phyloP scores from a whole-genome alignment of 495 filamentous ascomycete genomes.

The Trichoderma parareesei region DNA sequence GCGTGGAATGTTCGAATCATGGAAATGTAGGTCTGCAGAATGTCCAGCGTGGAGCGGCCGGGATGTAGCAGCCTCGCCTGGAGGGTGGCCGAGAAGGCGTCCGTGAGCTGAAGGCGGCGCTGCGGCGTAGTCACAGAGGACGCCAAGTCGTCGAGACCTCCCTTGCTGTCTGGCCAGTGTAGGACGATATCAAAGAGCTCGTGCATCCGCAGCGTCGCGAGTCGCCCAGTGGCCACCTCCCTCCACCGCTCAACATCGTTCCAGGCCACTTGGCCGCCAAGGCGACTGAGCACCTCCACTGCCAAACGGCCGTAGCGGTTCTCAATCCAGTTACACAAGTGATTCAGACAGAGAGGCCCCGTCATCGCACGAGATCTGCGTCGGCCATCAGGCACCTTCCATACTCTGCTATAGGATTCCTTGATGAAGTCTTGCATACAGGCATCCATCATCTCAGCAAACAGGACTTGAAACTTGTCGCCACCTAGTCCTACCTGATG shows the following conservation, averaged over 20 bases:
- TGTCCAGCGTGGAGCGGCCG: conserved; percentile 80
- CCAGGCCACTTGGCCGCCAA: conserved; percentile 22
- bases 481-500: conserved; percentile 67
- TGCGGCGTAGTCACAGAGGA: conserved; percentile 46
- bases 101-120: conserved; percentile 56
- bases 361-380: not conserved
- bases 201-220: conserved; percentile 70
- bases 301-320: conserved; percentile 59
- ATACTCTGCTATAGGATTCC: conserved; percentile 50
- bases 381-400: conserved; percentile 30
- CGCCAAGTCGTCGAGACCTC: conserved; percentile 72
- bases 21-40: conserved; percentile 82
- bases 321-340: conserved; percentile 63
- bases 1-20: conserved; percentile 83
- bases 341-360: conserved; percentile 34
- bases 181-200: conserved; percentile 86
- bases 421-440: conserved; percentile 60
- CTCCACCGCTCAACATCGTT: conserved; percentile 70
- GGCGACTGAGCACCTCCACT: conserved; percentile 48
- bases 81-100: conserved; percentile 59
- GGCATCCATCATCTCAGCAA: conserved; percentile 65
- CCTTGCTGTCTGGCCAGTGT: conserved; percentile 70
- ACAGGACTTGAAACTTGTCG: conserved; percentile 64
- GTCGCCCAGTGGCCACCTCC: conserved; percentile 64
- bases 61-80: conserved; percentile 74